Conservation (phyloP, 2,329 filamentous ascomycete species). For the Xylariaceae sp. region DNA sequence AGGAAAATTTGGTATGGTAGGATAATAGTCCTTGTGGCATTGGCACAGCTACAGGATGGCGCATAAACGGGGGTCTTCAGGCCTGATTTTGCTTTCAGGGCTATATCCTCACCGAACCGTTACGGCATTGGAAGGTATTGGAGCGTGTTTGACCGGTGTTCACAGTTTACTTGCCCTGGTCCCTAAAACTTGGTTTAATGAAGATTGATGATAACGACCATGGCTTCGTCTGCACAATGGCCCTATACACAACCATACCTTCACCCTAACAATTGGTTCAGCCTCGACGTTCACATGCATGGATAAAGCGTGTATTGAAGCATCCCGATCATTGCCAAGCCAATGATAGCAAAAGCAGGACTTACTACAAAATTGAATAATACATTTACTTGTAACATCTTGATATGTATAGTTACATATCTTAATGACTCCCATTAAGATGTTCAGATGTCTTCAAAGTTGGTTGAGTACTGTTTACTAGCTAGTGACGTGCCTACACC, state of each 20-base stretch:
- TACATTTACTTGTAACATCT: too few relatives aligned
- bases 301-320: conserved; percentile 20
- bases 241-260: conserved; percentile 12
- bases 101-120: conserved; percentile 8
- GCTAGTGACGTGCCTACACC: too few relatives aligned
- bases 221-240: conserved; percentile 10
- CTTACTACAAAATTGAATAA: too few relatives aligned
- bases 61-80: conserved; percentile 6
- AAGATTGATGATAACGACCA: conserved; percentile 13
- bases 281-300: conserved; percentile 10
- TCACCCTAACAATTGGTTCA: conserved; percentile 3
- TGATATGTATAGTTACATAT: too few relatives aligned
- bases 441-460: too few relatives aligned
- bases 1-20: conserved; percentile 19
- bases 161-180: conserved; percentile 1
- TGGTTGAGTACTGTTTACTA: too few relatives aligned
- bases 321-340: conserved; percentile 1
- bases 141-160: conserved; percentile 14
- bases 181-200: conserved; percentile 4
- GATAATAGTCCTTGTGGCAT: conserved; percentile 14
- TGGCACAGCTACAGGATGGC: conserved; percentile 21
- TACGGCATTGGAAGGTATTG: conserved; percentile 12
- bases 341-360: too few relatives aligned
- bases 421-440: too few relatives aligned
- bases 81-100: conserved; percentile 10